phyloP scores from a whole-genome alignment of 2,329 filamentous ascomycete genomes.

The Penicillium sp. region DNA sequence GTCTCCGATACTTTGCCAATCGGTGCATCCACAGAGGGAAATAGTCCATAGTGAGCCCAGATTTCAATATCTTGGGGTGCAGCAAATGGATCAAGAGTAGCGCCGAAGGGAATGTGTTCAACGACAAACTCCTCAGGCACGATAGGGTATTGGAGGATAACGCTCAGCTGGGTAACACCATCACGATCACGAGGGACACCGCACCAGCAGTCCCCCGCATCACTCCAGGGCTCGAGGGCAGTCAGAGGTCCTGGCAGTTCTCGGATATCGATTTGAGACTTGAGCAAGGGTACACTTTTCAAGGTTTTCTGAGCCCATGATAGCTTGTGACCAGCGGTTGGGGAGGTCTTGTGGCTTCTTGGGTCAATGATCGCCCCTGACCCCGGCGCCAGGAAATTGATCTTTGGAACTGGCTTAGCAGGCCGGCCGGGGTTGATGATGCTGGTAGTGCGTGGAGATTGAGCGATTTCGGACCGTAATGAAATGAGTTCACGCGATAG shows the following conservation, averaged over 20 bases:
- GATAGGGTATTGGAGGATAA: slow-evolving; percentile 52
- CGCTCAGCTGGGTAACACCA: slow-evolving; percentile 47
- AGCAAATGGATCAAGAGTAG: slow-evolving; percentile 62
- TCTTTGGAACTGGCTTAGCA: slow-evolving; percentile 39
- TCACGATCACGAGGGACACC: slow-evolving; percentile 56
- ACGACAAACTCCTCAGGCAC: slow-evolving; percentile 71
- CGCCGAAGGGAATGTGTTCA: slow-evolving; percentile 68
- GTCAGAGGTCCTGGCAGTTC: slow-evolving; percentile 49
- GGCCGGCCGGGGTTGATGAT: slow-evolving; percentile 22
- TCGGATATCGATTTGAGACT: slow-evolving; percentile 13
- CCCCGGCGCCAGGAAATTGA: slow-evolving; percentile 74
- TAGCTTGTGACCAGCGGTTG: slow-evolving; percentile 47
- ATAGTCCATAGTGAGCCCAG: slow-evolving; percentile 63
- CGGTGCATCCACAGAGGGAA: slow-evolving; percentile 7
- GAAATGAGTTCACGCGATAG: slow-evolving; percentile 35
- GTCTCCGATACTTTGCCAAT: not conserved
- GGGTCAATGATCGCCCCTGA: slow-evolving; percentile 69
- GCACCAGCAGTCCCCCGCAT: slow-evolving; percentile 89
- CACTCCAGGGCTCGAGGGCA: slow-evolving; percentile 72
- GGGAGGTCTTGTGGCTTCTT: slow-evolving; percentile 60
- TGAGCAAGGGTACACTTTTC: not conserved
- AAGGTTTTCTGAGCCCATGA: slow-evolving; percentile 25
- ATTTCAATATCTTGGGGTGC: slow-evolving; percentile 72
- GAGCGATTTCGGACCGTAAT: slow-evolving; percentile 30
- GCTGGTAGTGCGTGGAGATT: slow-evolving; percentile 28